Base-by-base conservation (phyloP, 768 basidiomycete species). In the Termitomyces bulborhizus region DNA sequence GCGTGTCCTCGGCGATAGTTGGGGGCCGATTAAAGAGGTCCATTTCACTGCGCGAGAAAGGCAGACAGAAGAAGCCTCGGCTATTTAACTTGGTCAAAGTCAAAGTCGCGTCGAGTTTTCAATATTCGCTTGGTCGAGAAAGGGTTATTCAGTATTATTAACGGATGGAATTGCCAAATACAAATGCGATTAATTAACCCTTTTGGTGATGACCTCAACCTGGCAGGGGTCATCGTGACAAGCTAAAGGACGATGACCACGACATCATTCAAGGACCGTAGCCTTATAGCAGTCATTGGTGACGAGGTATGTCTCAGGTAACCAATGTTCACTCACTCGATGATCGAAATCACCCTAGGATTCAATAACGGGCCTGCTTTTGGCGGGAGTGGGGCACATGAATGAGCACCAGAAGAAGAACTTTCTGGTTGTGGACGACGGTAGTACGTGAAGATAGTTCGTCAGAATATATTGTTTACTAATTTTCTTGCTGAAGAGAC, bases 371-470 rank as follows among this genome's bases (percentile, higher is more conserved):
- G 97, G 97, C 41, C 80, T 98, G 15, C 80, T 99, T 41, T 80
- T 99, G 46, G 97, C 97, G 6, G 97, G 97, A 36, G 82, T 98
- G 45, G 97, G 97, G 0, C 90, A 99, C 69, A 78, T 98, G 59
- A 86, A 88, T 62, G 84, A 89, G 56, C 81, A 88, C 43, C 91
- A 93, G 75, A 91, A 89, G 79, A 97, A 97, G 87, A 99, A 98
- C 75, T 98, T 99, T 70, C 76, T 98, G 45, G 84, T 98, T 32
- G 97, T 98, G 41, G 96, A 98, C 39, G 96, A 98, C 63, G 67
- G 86, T 9, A 99, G 97, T 98, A 65, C 59, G 88, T 75, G n/a
- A 6, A 50, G 24, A 34, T 21, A 6, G 18, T 45, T n/a, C 41
- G 16, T 11, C n/a, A 11, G 18, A 43, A 15, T 40, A 24, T 2